Evolutionary conservation across 108 stramenopile genomes (phyloP).

Genomic region (Cyclotella choctawhatcheeana): DNA sequence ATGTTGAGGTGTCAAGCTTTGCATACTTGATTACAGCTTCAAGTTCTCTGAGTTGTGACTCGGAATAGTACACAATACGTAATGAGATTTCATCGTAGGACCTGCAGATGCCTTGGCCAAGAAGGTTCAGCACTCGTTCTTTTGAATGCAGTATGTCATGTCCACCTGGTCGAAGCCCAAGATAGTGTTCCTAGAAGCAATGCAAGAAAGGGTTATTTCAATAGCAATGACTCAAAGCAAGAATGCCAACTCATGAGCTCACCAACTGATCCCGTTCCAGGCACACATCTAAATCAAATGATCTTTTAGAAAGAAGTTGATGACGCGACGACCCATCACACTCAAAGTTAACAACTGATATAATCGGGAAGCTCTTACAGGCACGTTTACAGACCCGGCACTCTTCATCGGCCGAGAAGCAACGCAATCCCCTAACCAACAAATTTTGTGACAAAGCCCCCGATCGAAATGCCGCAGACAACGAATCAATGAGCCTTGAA

Average conservation of each 20-base stretch:
- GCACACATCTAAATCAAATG: slow-evolving; percentile 6
- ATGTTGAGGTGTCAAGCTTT: background rate
- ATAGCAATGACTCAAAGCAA: too few relatives aligned
- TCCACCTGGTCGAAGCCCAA: background rate
- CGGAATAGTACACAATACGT: background rate
- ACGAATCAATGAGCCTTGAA: background rate
- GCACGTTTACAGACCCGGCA: background rate
- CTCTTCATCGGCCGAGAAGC: background rate
- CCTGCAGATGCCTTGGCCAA: background rate
- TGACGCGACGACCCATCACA: background rate
- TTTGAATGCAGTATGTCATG: background rate
- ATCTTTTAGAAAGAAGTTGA: background rate
- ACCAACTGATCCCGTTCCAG: background rate
- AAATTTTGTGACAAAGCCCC: background rate
- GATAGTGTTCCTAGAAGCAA: background rate
- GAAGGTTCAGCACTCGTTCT: background rate
- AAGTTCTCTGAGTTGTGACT: background rate
- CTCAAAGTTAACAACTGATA: background rate
- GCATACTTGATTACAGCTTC: background rate
- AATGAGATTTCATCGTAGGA: background rate
- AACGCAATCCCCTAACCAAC: background rate
- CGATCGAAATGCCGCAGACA: slow-evolving; percentile 1
- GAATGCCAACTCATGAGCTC: background rate
- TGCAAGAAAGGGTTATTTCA: too few relatives aligned
- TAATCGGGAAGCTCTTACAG: background rate